Percentiles rank a stretch among this genome's conserved stretches.
These are phyloP conservation scores for Evansstolkia leycettana DNA, from an alignment of 495 filamentous ascomycete species.

Conservation along the genomic window DNA sequence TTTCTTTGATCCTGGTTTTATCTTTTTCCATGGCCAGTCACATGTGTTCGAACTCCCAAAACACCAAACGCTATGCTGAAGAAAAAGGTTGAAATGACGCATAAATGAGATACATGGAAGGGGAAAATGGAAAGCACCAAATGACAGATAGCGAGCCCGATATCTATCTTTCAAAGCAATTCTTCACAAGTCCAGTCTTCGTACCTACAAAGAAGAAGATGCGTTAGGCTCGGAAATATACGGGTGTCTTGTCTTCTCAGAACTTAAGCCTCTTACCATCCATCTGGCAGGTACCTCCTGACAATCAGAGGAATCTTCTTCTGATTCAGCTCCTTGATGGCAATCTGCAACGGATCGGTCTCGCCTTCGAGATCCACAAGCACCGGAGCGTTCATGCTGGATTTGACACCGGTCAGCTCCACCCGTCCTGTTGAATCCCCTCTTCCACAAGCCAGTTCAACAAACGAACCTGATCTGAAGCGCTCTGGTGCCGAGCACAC, in stretches of 20 bases:
- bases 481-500: conserved; percentile 84
- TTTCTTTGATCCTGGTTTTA: background rate
- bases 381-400: conserved; percentile 93
- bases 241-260: background rate
- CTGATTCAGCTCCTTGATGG: conserved; percentile 90
- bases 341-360: conserved; percentile 95
- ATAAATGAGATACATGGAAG: conserved; percentile 5
- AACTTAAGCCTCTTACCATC: conserved; percentile 56
- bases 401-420: conserved; percentile 6
- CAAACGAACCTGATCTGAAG: conserved; percentile 80
- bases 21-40: conserved; percentile 1
- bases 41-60: conserved; percentile 7
- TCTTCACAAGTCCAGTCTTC: conserved; percentile 99
- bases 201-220: conserved; percentile 47
- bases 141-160: conserved; percentile 2
- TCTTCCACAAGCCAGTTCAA: conserved; percentile 1
- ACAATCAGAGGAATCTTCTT: conserved; percentile 98
- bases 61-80: conserved; percentile 34
- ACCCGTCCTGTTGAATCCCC: conserved; percentile 1
- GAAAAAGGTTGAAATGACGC: conserved; percentile 12
- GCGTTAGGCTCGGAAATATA: conserved; percentile 2
- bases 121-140: conserved; percentile 9
- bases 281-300: conserved; percentile 88
- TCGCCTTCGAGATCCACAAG: conserved; percentile 94
- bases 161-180: conserved; percentile 40